phyloP scores from a whole-genome alignment of 2,329 filamentous ascomycete genomes.

The Arthrobotrys sphaeroides region DNA sequence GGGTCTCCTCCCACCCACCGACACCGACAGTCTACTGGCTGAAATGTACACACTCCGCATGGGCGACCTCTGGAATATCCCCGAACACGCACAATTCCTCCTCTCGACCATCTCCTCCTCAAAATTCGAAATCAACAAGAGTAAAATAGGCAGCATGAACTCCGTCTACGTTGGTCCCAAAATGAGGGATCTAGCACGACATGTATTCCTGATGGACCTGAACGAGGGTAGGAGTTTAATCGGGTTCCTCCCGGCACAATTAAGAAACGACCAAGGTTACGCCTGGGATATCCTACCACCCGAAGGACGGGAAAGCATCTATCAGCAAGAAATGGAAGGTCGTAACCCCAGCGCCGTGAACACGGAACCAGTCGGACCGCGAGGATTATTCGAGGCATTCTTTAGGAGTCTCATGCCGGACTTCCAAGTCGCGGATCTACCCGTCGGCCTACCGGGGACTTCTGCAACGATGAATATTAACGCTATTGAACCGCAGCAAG shows the following conservation, averaged over 20 bases:
- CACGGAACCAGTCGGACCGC: background rate
- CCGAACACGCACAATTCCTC: conserved; percentile 74
- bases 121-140: conserved; percentile 62
- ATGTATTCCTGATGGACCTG: conserved; percentile 77
- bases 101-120: conserved; percentile 62
- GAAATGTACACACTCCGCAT: conserved; percentile 79
- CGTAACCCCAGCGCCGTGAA: background rate
- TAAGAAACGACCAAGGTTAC: conserved; percentile 73
- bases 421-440: conserved; percentile 9
- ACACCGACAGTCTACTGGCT: conserved; percentile 73
- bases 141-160: conserved; percentile 61
- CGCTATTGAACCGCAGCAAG: background rate
- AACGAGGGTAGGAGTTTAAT: conserved; percentile 71
- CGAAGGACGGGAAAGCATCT: conserved; percentile 60
- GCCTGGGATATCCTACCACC: conserved; percentile 87
- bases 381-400: conserved; percentile 39
- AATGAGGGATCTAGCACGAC: conserved; percentile 72
- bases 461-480: background rate
- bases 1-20: conserved; percentile 75
- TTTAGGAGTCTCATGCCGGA: conserved; percentile 39
- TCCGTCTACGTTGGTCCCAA: conserved; percentile 61
- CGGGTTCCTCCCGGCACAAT: conserved; percentile 71
- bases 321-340: conserved; percentile 51
- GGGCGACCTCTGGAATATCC: conserved; percentile 86
- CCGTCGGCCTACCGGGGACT: background rate